These are phyloP conservation scores for Gautieria morchelliformis DNA, from an alignment of 768 basidiomycete genomes.

Conservation along the genomic window DNA sequence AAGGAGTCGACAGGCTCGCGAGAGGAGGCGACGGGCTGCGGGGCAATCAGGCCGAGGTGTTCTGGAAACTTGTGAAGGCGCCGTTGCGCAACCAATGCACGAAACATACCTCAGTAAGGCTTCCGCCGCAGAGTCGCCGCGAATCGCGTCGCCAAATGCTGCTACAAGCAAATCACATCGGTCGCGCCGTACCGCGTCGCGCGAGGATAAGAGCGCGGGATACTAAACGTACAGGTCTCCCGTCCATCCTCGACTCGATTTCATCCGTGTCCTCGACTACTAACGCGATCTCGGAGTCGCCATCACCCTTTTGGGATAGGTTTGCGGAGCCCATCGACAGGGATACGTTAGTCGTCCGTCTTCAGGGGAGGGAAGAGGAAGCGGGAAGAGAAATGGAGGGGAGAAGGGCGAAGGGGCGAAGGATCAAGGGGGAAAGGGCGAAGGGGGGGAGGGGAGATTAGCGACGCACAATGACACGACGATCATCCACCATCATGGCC, in stretches of 20 bases:
- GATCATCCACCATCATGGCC: constrained; percentile 91
- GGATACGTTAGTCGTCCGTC: neutral
- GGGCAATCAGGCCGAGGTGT: constrained; percentile 77
- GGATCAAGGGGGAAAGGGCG: too few relatives aligned
- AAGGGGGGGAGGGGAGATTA: neutral
- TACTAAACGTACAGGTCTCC: constrained; percentile 31
- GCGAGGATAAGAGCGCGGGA: too few relatives aligned
- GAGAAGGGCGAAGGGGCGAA: too few relatives aligned
- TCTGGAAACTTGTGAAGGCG: constrained; percentile 32
- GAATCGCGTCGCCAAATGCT: constrained; percentile 65
- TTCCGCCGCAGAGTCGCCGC: constrained; percentile 77
- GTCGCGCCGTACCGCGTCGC: too few relatives aligned
- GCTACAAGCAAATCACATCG: neutral
- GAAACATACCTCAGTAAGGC: constrained; percentile 60
- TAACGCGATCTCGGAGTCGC: constrained; percentile 90
- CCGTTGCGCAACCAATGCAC: too few relatives aligned
- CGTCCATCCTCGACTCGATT: constrained; percentile 71
- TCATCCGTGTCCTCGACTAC: constrained; percentile 87
- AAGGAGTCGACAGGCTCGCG: constrained; percentile 38
- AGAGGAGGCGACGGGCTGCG: constrained; percentile 42
- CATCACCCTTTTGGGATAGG: constrained; percentile 81
- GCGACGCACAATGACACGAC: constrained; percentile 68
- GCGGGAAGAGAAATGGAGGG: too few relatives aligned
- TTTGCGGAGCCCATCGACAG: constrained; percentile 90
- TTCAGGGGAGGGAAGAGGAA: too few relatives aligned